Conservation (phyloP, 1,284 basidiomycete genomes). For the Microbotryum silenes-acaulis region DNA sequence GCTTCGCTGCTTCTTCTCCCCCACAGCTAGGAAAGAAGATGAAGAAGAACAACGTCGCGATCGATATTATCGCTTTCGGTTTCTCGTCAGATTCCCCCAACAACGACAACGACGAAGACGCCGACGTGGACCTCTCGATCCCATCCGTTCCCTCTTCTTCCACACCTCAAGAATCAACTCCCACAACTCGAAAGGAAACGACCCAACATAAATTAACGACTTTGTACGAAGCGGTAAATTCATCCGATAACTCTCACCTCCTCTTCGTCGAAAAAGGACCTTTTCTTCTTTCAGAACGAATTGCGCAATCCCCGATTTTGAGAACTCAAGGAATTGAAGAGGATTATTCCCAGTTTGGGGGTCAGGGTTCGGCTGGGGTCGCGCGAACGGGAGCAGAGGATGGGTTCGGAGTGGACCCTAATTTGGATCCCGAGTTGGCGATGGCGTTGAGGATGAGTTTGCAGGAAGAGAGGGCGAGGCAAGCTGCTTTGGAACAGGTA, state of each 20-base stretch:
- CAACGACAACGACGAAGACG: conserved; percentile 39
- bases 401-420: conserved; percentile 89
- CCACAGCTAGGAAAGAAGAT: conserved; percentile 82
- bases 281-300: conserved; percentile 72
- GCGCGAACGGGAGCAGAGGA: conserved; percentile 40
- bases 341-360: conserved; percentile 38
- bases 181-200: conserved; percentile 11
- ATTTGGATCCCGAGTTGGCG: conserved; percentile 89
- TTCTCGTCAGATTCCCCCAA: conserved; percentile 43
- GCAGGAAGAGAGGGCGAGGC: conserved; percentile 89
- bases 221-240: conserved; percentile 69
- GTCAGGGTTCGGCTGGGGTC: too few species aligned
- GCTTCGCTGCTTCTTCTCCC: neutral
- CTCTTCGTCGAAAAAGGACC: conserved; percentile 69
- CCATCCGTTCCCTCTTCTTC: conserved; percentile 9
- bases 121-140: conserved; percentile 31
- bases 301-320: conserved; percentile 67
- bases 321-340: neutral
- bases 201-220: conserved; percentile 56
- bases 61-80: conserved; percentile 77
- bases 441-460: conserved; percentile 98
- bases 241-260: conserved; percentile 74
- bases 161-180: neutral
- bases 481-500: conserved; percentile 47
- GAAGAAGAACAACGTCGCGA: conserved; percentile 98